Base-by-base conservation (phyloP, 2,329 filamentous ascomycete species). In the Sclerotinia borealis region DNA sequence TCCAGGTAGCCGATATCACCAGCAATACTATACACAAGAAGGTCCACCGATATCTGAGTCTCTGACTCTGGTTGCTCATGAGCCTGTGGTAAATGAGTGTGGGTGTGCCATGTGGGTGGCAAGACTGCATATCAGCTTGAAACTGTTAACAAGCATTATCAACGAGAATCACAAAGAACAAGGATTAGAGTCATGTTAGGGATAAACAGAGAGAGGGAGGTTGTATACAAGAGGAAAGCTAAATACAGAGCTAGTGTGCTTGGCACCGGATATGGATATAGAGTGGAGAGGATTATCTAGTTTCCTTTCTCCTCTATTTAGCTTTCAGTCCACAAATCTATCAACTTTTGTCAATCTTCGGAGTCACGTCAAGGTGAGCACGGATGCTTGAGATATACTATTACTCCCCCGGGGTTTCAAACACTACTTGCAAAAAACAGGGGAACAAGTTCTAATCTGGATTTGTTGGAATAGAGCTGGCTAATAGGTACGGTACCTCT, bases 121-220 rank as follows among this genome's bases (percentile, higher is more conserved):
- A 8, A 15, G n/a, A 8, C 11, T 11, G 7, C 11, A 25, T 31
- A 4, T 34, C 13, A 36, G n/a, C 13, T 25, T 34, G 8, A 11
- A 34, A 8, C 2, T 34, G 1, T 34, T 25, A 34, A 1, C 4
- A 19, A 4, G 27, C 11, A 9, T 2, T 25, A 4, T 10, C 15
- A 22, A 36, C 15, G 48, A 22, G 19, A 15, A 15, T 3, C 4
- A 3, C 31, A 19, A 34, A 9, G 5, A 5, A 7, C n/a, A 3
- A 13, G 3, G 25, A 51, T 6, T 15, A 8, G 8, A 13, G 8
- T 22, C 8, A n/a, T 4, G 13, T 1, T 3, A 3, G 19, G 10
- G 3, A 4, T 2, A n/a, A 7, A 4, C 7, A 31, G 31, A 13
- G 25, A 15, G 3, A 4, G 1, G 15, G 4, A n/a, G 1, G 19